Base-by-base conservation (phyloP, 2,329 filamentous ascomycete species). In the Rugonectria rugulosa region DNA sequence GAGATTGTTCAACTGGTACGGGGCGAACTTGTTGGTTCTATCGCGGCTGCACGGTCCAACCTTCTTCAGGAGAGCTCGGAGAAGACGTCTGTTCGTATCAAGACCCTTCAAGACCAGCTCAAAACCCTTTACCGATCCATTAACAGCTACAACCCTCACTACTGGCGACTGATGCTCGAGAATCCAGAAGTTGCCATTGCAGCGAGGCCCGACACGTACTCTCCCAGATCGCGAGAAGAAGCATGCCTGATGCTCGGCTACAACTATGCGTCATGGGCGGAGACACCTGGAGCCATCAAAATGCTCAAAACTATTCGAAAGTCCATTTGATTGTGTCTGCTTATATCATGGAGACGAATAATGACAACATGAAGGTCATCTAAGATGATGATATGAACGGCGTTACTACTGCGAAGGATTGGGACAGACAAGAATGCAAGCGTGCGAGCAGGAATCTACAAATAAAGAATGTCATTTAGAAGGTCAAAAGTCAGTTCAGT, bases 1-100 rank as follows among this genome's bases (percentile, higher is more conserved):
- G 67, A 70, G 27, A 65, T 69, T 7, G 47, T 68, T 3, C 56
- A 60, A 1, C 19, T 66, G 1, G 59, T 70, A 8, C 53, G 57
- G 0, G 9, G 37, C 6, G 38, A 67, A 2, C 54, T 70, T 1
- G 52, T 64, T 5, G 41, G 60, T 4, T 23, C 44, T 3, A 29
- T 54, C 10, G 20, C 66, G 1, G 19, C 20, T 0, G 40, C 59
- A 9, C 56, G 53, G 0, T 27, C 46, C 0, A 38, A 62, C 0
- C 15, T 64, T 19, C 42, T 68, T 2, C 2, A 32, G 8, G 34
- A 5, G 1, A 23, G 36, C 2, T 26, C 47, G 1, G 53, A 59
- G 1, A 40, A 62, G 19, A 29, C 47, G 0, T 29, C 55, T 0
- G 15, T 17, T 9, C 45, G 54, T 2, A 38, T 65, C 9, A n/a